Base-by-base conservation (phyloP, 495 filamentous ascomycete genomes). In the Annulohypoxylon moriforme region DNA sequence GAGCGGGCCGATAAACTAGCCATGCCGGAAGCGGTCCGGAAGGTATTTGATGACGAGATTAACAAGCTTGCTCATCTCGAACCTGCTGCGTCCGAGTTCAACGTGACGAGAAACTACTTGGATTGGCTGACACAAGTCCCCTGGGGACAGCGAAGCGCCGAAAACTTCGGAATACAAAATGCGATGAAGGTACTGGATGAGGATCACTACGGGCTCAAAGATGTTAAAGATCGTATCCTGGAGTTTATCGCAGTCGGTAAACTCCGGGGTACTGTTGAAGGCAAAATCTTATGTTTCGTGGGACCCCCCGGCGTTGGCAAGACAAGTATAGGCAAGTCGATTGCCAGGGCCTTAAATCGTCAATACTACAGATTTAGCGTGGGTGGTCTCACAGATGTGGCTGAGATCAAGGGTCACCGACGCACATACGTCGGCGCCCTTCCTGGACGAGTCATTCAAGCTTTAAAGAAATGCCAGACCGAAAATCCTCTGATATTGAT, bases 161-260 rank as follows among this genome's bases (percentile, higher is more conserved):
- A 99, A 81, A 99, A 98, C 80, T 98, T 98, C 77, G 93, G 91
- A 31, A 97, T 99, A 61, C 85, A 91, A 66, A 90, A 98, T 76
- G 96, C 96, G 22, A 93, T 93, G 81, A 88, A 82, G 27, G 94
- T 99, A 25, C 82, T 99, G 53, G 95, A 99, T 73, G 96, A 98
- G 77, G 96, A 99, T 74, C 96, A 99, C 80, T 92, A 98, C 79
- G 96, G 96, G 0, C 82, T 99, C 42, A 97, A 98, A 77, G 96
- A 99, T 80, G 96, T 99, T 76, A 99, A 99, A 79, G 96, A 98
- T 78, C 93, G 96, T 31, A 99, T 99, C 67, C 84, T 99, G 25
- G 96, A 99, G 79, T 99, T 98, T 78, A 98, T 99, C 75, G 96
- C 96, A 1, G 96, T 99, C 14, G 96, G 96, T 33, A 98, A 98